Conservation (phyloP, 2,329 filamentous ascomycete species). For the Penicillium sp. region DNA sequence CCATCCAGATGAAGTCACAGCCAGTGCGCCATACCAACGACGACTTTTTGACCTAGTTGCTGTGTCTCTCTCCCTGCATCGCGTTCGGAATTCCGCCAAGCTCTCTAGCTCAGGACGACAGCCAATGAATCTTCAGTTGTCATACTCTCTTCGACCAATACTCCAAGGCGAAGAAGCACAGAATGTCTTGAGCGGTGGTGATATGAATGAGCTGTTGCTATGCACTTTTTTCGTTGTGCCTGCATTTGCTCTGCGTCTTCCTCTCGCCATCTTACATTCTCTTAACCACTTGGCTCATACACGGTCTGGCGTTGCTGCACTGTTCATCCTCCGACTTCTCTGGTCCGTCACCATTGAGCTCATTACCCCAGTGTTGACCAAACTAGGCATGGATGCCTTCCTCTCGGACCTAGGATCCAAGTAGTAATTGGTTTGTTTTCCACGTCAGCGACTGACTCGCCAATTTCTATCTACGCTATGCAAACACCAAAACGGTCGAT, state of each 20-base stretch:
- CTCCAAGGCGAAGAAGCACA: constrained; percentile 1
- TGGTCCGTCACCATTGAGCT: not conserved
- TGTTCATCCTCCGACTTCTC: not conserved
- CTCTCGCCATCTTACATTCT: constrained; percentile 6
- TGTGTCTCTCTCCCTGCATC: constrained; percentile 11
- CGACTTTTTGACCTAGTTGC: constrained; percentile 7
- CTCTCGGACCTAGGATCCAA: not conserved
- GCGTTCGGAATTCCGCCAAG: not conserved
- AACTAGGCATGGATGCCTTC: not conserved
- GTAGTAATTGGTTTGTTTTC: not conserved
- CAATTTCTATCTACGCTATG: not conserved
- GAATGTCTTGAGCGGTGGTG: not conserved
- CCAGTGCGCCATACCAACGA: not conserved
- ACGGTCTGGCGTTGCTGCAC: constrained; percentile 6
- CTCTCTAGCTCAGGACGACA: not conserved
- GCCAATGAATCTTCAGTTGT: not conserved
- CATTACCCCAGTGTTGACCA: not conserved
- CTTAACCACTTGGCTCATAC: constrained; percentile 9
- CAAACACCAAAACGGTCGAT: not conserved
- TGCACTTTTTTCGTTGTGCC: constrained; percentile 21
- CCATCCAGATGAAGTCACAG: not conserved
- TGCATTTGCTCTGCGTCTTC: constrained; percentile 8
- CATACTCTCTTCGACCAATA: constrained; percentile 1
- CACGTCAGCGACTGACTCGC: not conserved
- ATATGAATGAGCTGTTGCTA: constrained; percentile 17